Evolutionary conservation across 2,329 filamentous ascomycete species (phyloP), one percentile per base, ranked within the genome.

Genomic region (Fusarium nematophilum): DNA sequence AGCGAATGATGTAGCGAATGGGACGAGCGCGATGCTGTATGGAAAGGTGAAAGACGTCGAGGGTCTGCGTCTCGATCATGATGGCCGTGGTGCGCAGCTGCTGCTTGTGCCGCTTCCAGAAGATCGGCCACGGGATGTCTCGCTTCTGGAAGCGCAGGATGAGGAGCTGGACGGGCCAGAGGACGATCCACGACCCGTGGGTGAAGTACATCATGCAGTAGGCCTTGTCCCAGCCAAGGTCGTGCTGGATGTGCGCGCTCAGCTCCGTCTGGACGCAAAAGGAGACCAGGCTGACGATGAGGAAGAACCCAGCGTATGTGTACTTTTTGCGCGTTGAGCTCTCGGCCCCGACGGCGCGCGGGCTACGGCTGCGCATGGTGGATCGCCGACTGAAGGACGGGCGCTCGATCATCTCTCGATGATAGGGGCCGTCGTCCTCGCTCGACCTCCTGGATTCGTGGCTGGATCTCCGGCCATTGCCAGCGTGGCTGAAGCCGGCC

Each of bases 121-220:
- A 98, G 30, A 87, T 83, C 13, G 83, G 75, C 92, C 93, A 98
- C 0, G 93, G 89, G 69, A 90, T 81, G 60, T 89, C 85, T 69
- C 88, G 87, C 75, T 92, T 92, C 73, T 93, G 90, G 11, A 95
- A 62, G 51, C 94, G 89, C 59, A 98, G 81, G 44, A 97, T 84
- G 18, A 91, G 75, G 29, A 99, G 85, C 76, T 96, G 93, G 9
- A 85, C 78, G 0, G 93, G 94, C 92, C 93, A 99, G 18, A 99
- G 83, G 42, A 98, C 77, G 9, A 89, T 76, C 95, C 95, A 99
- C 2, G 93, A 97, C 50, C 94, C 91, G 78, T 99, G 95, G 9
- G 95, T 99, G 64, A 99, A 83, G 77, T 96, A 97, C 83, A 99
- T 86, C 95, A 99, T 99, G 81, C 92, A 96, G 79, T 97, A 99